A percentile compares a stretch with the other conserved stretches of the same genome.
phyloP scores from a whole-genome alignment of 768 basidiomycete genomes.

The Tylopilus sp. region DNA sequence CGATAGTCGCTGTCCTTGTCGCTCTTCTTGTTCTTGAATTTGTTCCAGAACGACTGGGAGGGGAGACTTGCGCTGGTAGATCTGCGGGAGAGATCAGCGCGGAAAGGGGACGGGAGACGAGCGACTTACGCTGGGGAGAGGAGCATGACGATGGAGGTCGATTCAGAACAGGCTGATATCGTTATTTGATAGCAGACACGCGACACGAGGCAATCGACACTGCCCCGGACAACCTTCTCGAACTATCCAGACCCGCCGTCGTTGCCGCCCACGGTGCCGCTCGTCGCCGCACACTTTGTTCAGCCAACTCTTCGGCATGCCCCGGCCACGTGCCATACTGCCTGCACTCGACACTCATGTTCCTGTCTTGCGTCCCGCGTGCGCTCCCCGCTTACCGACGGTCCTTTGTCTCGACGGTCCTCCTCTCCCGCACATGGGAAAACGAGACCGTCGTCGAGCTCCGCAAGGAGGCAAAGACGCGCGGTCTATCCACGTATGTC shows the following conservation, averaged over 20 bases:
- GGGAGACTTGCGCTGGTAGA: conserved; percentile 61
- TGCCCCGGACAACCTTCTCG: conserved; percentile 7
- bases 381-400: conserved; percentile 19
- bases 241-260: conserved; percentile 1
- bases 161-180: conserved; percentile 22
- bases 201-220: conserved; percentile 53
- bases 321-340: conserved; percentile 2
- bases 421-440: conserved; percentile 56
- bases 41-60: conserved; percentile 52
- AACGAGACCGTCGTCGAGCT: conserved; percentile 48
- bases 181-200: conserved; percentile 11
- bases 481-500: conserved; percentile 55
- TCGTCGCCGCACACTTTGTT: not conserved
- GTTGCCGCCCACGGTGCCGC: conserved; percentile 3
- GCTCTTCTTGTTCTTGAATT: conserved; percentile 62
- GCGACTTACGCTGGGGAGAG: conserved; percentile 73
- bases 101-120: conserved; percentile 16
- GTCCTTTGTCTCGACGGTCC: conserved; percentile 50
- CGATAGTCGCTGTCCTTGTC: conserved; percentile 63
- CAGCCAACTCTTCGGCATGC: not conserved
- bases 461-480: conserved; percentile 49
- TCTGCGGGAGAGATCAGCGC: conserved; percentile 45
- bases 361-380: conserved; percentile 10
- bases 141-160: conserved; percentile 52
- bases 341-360: conserved; percentile 2